Evolutionary conservation across 768 basidiomycete genomes (phyloP).

Genomic region (Boletus rubescentipes): DNA sequence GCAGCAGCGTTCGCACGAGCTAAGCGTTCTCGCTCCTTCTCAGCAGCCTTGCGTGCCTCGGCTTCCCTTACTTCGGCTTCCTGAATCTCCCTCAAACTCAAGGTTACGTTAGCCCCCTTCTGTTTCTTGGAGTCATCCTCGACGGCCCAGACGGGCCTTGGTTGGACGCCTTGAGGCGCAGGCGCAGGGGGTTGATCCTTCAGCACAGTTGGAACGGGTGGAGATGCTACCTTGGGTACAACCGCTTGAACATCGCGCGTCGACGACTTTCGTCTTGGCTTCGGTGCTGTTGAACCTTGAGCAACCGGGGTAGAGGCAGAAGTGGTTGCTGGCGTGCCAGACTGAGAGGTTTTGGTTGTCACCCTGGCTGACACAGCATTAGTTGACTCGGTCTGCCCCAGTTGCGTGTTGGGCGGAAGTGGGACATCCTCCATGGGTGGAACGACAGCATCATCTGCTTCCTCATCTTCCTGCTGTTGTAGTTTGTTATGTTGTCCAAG

Average conservation of each 20-base stretch:
- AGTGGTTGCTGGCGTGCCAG: constrained; percentile 10
- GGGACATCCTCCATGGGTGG: constrained; percentile 18
- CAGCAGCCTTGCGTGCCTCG: constrained; percentile 72
- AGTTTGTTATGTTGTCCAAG: constrained; percentile 59
- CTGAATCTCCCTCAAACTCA: constrained; percentile 92
- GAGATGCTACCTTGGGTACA: constrained; percentile 16
- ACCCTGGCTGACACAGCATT: constrained; percentile 1
- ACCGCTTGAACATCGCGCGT: constrained; percentile 26
- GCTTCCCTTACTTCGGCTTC: constrained; percentile 84
- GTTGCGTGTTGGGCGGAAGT: constrained; percentile 15
- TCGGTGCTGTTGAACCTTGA: constrained; percentile 23
- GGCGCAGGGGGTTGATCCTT: constrained; percentile 28
- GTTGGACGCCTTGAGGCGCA: constrained; percentile 21
- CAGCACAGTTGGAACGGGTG: constrained; percentile 1
- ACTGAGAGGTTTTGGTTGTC: constrained; percentile 1
- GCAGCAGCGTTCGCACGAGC: constrained; percentile 45
- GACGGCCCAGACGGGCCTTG: constrained; percentile 64
- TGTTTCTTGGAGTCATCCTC: constrained; percentile 67
- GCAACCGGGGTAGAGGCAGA: constrained; percentile 13
- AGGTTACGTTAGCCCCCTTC: constrained; percentile 41
- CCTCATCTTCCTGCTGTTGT: constrained; percentile 39
- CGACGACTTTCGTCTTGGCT: constrained; percentile 28
- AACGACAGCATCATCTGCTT: constrained; percentile 15
- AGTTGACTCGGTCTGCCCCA: constrained; percentile 15
- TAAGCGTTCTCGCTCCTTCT: constrained; percentile 67